Conservation (phyloP, 2,329 filamentous ascomycete species). For the Ophiostoma sp. region DNA sequence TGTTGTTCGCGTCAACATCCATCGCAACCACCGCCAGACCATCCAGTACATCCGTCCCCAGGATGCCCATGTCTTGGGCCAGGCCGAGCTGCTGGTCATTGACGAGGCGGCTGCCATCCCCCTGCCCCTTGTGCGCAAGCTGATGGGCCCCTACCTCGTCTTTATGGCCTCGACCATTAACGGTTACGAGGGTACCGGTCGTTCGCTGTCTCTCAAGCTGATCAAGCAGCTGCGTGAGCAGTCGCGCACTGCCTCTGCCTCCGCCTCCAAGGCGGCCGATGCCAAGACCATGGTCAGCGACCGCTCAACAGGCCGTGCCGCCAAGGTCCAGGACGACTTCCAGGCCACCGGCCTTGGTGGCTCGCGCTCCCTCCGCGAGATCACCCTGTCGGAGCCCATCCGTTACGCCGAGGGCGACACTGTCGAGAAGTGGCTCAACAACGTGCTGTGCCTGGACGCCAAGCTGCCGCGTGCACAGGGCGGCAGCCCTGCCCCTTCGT, state of each 20-base stretch:
- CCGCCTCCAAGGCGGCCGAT: slow-evolving; percentile 39
- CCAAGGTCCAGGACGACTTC: slow-evolving; percentile 58
- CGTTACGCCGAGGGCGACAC: slow-evolving; percentile 85
- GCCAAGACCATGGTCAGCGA: slow-evolving; percentile 54
- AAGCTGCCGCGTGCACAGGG: slow-evolving; percentile 70
- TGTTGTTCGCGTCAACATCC: slow-evolving; percentile 92
- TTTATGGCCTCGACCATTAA: slow-evolving; percentile 99
- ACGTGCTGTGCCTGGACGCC: slow-evolving; percentile 85
- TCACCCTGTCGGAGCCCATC: slow-evolving; percentile 89
- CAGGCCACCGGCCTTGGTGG: slow-evolving; percentile 42
- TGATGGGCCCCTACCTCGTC: slow-evolving; percentile 94
- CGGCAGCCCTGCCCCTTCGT: slow-evolving; percentile 81
- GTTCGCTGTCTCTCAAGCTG: slow-evolving; percentile 89
- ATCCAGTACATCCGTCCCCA: slow-evolving; percentile 98
- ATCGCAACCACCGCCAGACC: slow-evolving; percentile 89
- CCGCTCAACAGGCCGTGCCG: slow-evolving; percentile 67
- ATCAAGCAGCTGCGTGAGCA: slow-evolving; percentile 97
- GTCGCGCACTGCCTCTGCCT: slow-evolving; percentile 58
- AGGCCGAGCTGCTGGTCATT: slow-evolving; percentile 92
- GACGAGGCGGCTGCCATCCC: slow-evolving; percentile 97
- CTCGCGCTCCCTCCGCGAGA: slow-evolving; percentile 73
- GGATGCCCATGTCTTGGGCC: slow-evolving; percentile 88
- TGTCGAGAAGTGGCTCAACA: slow-evolving; percentile 96
- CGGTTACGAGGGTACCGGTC: slow-evolving; percentile 93
- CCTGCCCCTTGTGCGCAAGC: slow-evolving; percentile 80